phyloP scores from a whole-genome alignment of 129 eudicot species.

The Rutidosis leptorrhynchoides region DNA sequence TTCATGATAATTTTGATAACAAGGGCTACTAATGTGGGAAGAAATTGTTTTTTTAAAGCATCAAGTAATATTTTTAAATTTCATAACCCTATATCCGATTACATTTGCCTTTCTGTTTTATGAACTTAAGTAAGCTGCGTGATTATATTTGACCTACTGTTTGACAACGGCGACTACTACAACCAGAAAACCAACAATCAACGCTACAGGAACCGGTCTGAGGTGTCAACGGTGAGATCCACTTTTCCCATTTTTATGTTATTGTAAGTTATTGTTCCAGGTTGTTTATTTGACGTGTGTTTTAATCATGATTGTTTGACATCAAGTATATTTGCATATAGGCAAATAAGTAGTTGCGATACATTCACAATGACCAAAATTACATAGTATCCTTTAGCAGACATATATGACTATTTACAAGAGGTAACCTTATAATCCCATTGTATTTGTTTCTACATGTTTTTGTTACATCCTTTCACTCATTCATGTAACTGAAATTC shows the following conservation, averaged over 20 bases:
- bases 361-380: conserved; percentile 93
- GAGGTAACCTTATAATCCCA: conserved; percentile 53
- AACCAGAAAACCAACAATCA: too few species aligned
- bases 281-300: conserved; percentile 11
- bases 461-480: neutral
- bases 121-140: too few species aligned
- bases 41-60: too few species aligned
- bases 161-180: too few species aligned
- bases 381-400: conserved; percentile 79
- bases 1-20: too few species aligned
- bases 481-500: conserved; percentile 50
- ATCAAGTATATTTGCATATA: conserved; percentile 94
- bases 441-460: neutral
- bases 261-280: neutral
- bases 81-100: too few species aligned
- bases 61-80: too few species aligned
- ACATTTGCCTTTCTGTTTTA: too few species aligned
- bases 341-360: conserved; percentile 98
- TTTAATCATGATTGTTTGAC: conserved; percentile 11
- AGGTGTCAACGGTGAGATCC: conserved; percentile 82
- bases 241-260: neutral
- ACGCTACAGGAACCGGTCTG: too few species aligned
- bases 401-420: conserved; percentile 72
- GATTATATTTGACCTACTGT: too few species aligned
- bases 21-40: too few species aligned